These are phyloP conservation scores for Waitea zeae DNA, from an alignment of 1,284 basidiomycete genomes.

Conservation along the genomic window DNA sequence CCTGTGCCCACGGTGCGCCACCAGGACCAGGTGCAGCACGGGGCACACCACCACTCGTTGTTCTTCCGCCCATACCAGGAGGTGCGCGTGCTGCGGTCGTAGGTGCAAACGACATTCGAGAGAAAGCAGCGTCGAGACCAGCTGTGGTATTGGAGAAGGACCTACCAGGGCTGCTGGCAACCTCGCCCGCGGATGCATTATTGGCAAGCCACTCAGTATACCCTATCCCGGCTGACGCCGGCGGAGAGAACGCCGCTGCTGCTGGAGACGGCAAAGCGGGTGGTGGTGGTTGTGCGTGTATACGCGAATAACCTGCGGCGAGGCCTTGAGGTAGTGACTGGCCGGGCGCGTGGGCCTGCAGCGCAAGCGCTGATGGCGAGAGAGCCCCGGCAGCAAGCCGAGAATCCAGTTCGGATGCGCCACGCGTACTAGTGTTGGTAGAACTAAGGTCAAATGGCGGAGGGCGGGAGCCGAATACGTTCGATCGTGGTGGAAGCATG, in stretches of 20 bases:
- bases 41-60: no score
- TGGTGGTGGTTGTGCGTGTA: slow-evolving; percentile 52
- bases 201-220: slow-evolving; percentile 13
- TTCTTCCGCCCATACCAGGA: no score
- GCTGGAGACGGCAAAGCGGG: slow-evolving; percentile 23
- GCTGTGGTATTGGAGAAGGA: no score
- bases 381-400: slow-evolving; percentile 16
- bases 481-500: neutral
- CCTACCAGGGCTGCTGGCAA: no score
- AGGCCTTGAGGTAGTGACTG: slow-evolving; percentile 79
- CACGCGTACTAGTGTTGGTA: neutral
- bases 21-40: no score
- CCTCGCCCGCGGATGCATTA: no score
- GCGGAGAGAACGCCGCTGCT: slow-evolving; percentile 14
- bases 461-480: neutral
- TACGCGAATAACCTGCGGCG: slow-evolving; percentile 71
- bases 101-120: no score
- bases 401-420: slow-evolving; percentile 9
- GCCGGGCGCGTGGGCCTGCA: slow-evolving; percentile 68
- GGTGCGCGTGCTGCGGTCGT: no score
- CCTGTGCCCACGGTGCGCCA: no score
- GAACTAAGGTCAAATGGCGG: neutral
- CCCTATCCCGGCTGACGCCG: slow-evolving; percentile 10
- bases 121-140: no score
- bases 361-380: slow-evolving; percentile 48